Conservation (phyloP, 805 yeast genomes). For the Metschnikowia hibisci region DNA sequence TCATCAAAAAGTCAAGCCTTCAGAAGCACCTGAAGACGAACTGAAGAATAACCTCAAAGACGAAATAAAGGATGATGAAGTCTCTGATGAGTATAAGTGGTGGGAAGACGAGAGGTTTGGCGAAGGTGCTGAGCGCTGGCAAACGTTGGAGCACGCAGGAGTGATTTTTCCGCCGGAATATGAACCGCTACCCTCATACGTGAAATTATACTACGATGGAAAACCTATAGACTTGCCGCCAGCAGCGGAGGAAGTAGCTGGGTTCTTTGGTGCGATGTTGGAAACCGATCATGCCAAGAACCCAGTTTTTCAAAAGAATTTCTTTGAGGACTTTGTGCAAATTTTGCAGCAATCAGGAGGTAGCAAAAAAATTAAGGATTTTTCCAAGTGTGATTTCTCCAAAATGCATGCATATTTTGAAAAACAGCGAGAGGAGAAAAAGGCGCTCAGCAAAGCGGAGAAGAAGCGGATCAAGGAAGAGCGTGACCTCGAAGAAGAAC, state of each 20-base stretch:
- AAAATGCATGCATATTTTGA: conserved; percentile 73
- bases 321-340: conserved; percentile 70
- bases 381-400: conserved; percentile 72
- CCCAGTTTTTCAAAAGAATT: conserved; percentile 81
- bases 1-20: background rate
- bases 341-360: conserved; percentile 70
- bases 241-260: conserved; percentile 95
- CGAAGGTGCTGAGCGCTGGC: conserved; percentile 82
- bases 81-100: conserved; percentile 61
- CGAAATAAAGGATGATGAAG: conserved; percentile 12
- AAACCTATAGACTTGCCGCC: conserved; percentile 69
- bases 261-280: conserved; percentile 84
- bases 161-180: conserved; percentile 92
- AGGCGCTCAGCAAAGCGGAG: conserved; percentile 63
- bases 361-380: conserved; percentile 41
- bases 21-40: conserved; percentile 10
- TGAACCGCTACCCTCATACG: conserved; percentile 75
- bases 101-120: conserved; percentile 71
- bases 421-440: conserved; percentile 64
- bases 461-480: conserved; percentile 70
- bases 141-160: conserved; percentile 80
- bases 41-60: conserved; percentile 8
- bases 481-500: conserved; percentile 73
- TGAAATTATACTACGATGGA: conserved; percentile 73
- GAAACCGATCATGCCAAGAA: conserved; percentile 87